Conservation (phyloP, 495 filamentous ascomycete species). For the Polyplosphaeria fusca region DNA sequence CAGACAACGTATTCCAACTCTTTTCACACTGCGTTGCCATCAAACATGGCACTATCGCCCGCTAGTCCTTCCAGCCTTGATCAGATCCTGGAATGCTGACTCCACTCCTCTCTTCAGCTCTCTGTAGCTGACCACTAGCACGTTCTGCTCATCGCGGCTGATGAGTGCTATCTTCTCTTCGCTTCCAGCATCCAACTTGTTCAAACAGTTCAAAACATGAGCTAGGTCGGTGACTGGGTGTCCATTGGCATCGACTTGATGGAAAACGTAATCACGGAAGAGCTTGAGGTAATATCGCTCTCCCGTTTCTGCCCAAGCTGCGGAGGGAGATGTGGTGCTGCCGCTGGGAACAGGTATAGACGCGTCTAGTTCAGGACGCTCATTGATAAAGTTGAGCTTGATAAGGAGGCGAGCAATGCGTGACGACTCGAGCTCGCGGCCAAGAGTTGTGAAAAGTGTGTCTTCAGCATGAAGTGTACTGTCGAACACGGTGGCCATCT, state of each 20-base stretch:
- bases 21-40: too few species aligned
- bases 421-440: slow-evolving; percentile 85
- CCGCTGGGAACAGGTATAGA: slow-evolving; percentile 43
- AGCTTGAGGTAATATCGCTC: slow-evolving; percentile 88
- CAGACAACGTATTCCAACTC: too few species aligned
- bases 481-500: slow-evolving; percentile 69
- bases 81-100: slow-evolving; percentile 73
- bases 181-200: slow-evolving; percentile 85
- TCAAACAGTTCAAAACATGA: slow-evolving; percentile 78
- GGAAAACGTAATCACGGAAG: slow-evolving; percentile 96
- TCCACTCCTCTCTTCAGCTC: slow-evolving; percentile 79
- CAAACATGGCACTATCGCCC: too few species aligned
- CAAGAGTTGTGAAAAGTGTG: slow-evolving; percentile 64
- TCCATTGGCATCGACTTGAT: slow-evolving; percentile 81
- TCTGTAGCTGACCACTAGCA: slow-evolving; percentile 79
- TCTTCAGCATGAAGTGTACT: slow-evolving; percentile 72
- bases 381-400: slow-evolving; percentile 81
- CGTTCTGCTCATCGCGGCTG: slow-evolving; percentile 84
- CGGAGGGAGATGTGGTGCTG: slow-evolving; percentile 2
- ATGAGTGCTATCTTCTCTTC: slow-evolving; percentile 82
- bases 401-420: slow-evolving; percentile 75
- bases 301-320: slow-evolving; percentile 77
- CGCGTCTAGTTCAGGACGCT: slow-evolving; percentile 78
- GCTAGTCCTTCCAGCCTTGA: slow-evolving; percentile 50
- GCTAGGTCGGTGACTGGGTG: slow-evolving; percentile 78